Evolutionary conservation across 768 basidiomycete species (phyloP).

Genomic region (Boletus pseudopeckii): DNA sequence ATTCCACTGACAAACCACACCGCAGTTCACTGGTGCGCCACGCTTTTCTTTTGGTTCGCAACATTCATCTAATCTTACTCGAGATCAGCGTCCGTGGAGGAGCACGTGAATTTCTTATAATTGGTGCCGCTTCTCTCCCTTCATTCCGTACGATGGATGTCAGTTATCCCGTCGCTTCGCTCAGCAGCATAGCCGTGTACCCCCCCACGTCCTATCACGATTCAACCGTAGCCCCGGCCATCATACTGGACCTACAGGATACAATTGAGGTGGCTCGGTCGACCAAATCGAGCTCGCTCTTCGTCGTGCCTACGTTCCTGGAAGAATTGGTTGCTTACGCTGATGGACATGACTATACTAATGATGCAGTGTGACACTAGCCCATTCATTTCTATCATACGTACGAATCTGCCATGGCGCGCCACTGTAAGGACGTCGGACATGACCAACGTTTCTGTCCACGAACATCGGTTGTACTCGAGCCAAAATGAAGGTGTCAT

Average conservation of each 20-base stretch:
- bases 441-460: no score
- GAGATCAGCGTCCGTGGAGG: slow-evolving; percentile 4
- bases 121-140: slow-evolving; percentile 19
- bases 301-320: slow-evolving; percentile 24
- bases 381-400: no score
- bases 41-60: slow-evolving; percentile 22
- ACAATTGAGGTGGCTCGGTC: slow-evolving; percentile 14
- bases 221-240: slow-evolving; percentile 12
- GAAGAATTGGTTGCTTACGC: slow-evolving; percentile 11
- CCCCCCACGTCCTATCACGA: slow-evolving; percentile 13
- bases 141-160: slow-evolving; percentile 24
- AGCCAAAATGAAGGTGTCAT: no score
- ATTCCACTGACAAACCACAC: slow-evolving; percentile 34
- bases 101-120: slow-evolving; percentile 4
- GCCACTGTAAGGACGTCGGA: no score
- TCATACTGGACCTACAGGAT: slow-evolving; percentile 22
- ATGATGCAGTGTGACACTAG: no score
- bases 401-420: no score
- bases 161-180: slow-evolving; percentile 8
- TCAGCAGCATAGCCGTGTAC: slow-evolving; percentile 12
- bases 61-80: not conserved
- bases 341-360: no score
- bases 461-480: no score
- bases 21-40: slow-evolving; percentile 33
- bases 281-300: slow-evolving; percentile 13